Evolutionary conservation across 768 basidiomycete genomes (phyloP).

Genomic region (Mycena crocata): DNA sequence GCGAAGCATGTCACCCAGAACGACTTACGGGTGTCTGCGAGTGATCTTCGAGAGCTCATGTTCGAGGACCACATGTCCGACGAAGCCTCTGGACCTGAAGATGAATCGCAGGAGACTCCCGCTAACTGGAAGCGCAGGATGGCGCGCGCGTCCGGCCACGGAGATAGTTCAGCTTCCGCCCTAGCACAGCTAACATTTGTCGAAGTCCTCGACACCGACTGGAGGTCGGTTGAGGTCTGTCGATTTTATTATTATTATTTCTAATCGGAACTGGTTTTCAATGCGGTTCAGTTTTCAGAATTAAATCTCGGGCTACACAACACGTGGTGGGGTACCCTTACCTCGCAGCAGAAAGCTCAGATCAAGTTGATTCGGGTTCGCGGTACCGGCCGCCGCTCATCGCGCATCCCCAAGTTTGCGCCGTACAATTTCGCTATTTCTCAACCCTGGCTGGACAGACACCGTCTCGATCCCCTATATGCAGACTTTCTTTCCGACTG

Average conservation of each 20-base stretch:
- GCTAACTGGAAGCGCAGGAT: not conserved
- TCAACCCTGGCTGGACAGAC: not conserved
- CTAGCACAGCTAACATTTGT: not conserved
- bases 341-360: not conserved
- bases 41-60: not conserved
- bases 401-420: not conserved
- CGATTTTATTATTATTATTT: not conserved
- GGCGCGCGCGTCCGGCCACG: not conserved
- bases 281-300: not conserved
- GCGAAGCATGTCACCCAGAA: not conserved
- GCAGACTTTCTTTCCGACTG: not conserved
- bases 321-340: not conserved
- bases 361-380: not conserved
- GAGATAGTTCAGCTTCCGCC: not conserved
- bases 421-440: conserved; percentile 15
- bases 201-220: not conserved
- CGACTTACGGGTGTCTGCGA: not conserved
- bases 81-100: conserved; percentile 1
- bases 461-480: not conserved
- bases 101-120: not conserved
- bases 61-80: conserved; percentile 15
- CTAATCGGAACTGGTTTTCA: not conserved
- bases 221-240: conserved; percentile 1
- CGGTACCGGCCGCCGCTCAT: not conserved
- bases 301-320: not conserved